Evolutionary conservation across 768 basidiomycete genomes (phyloP).

Genomic region (Mycena belliarum): DNA sequence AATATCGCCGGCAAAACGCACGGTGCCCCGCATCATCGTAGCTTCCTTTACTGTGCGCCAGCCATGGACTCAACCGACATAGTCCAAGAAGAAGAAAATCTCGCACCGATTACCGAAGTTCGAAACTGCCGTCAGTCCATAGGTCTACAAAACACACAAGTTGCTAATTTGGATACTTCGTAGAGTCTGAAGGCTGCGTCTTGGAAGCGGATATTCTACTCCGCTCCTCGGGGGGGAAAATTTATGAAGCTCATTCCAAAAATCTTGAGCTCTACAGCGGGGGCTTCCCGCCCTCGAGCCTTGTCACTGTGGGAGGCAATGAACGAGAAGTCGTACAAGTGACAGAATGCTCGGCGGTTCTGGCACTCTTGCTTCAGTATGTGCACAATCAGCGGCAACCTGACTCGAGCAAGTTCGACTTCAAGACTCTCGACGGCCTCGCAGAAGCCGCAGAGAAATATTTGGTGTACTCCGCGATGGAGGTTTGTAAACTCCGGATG

Average conservation of each 20-base stretch:
- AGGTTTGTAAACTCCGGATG: slow-evolving; percentile 13
- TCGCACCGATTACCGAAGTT: background rate
- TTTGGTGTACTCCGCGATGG: slow-evolving; percentile 12
- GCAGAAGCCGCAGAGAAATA: slow-evolving; percentile 20
- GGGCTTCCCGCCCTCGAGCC: slow-evolving; percentile 1
- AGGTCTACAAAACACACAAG: background rate
- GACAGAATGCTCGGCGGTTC: background rate
- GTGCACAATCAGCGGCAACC: slow-evolving; percentile 13
- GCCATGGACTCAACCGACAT: background rate
- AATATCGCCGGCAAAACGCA: no score
- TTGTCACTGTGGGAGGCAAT: background rate
- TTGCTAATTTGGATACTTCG: background rate
- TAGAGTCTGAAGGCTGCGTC: background rate
- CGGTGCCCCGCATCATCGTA: no score
- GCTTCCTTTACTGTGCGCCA: no score
- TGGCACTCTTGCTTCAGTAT: slow-evolving; percentile 11
- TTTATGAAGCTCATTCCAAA: slow-evolving; percentile 1
- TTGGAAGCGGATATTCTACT: background rate
- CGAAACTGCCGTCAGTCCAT: background rate
- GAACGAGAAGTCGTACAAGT: slow-evolving; percentile 3
- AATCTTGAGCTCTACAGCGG: slow-evolving; percentile 3
- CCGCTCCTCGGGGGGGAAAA: slow-evolving; percentile 1
- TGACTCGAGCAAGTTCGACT: background rate
- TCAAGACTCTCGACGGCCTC: background rate
- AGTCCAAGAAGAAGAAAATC: background rate